Percentiles rank a stretch among this genome's conserved stretches.
Evolutionary conservation across 805 yeast genomes (phyloP).

Genomic region (Soucietia sequanensis): DNA sequence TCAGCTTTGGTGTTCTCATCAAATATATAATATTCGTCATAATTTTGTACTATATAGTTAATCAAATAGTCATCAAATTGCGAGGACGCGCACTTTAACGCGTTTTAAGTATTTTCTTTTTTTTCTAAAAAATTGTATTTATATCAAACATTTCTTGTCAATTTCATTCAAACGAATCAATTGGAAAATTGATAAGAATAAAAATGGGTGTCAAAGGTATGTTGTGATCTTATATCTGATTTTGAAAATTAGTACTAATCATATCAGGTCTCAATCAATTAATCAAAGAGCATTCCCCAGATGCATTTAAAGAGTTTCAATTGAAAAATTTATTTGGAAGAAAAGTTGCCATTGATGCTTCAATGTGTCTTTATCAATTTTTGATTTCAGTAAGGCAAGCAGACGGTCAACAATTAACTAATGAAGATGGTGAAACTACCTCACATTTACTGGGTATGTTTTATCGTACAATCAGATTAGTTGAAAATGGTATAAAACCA

Average conservation of each 20-base stretch:
- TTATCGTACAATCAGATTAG: slow-evolving; percentile 86
- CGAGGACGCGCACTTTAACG: neutral
- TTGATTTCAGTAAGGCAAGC: slow-evolving; percentile 94
- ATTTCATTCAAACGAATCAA: no score
- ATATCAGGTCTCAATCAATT: slow-evolving; percentile 76
- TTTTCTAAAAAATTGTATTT: no score
- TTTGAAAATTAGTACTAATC: slow-evolving; percentile 13
- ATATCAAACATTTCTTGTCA: no score
- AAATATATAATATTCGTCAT: no score
- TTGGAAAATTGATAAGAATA: no score
- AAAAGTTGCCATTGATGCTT: slow-evolving; percentile 96
- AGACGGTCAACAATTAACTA: slow-evolving; percentile 91
- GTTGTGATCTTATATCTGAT: slow-evolving; percentile 2
- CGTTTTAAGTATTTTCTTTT: neutral
- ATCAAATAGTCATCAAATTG: neutral
- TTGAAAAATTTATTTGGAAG: slow-evolving; percentile 87
- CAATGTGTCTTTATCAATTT: slow-evolving; percentile 96
- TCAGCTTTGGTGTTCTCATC: no score
- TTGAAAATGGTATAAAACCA: slow-evolving; percentile 93
- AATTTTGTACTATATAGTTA: neutral
- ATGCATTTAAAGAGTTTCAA: slow-evolving; percentile 72
- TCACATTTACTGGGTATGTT: slow-evolving; percentile 97
- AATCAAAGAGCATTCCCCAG: slow-evolving; percentile 86
- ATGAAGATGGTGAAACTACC: slow-evolving; percentile 85
- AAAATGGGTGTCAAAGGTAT: slow-evolving; percentile 31